Base-by-base conservation (phyloP, 2,329 filamentous ascomycete species). In the Fusarium beomiforme region DNA sequence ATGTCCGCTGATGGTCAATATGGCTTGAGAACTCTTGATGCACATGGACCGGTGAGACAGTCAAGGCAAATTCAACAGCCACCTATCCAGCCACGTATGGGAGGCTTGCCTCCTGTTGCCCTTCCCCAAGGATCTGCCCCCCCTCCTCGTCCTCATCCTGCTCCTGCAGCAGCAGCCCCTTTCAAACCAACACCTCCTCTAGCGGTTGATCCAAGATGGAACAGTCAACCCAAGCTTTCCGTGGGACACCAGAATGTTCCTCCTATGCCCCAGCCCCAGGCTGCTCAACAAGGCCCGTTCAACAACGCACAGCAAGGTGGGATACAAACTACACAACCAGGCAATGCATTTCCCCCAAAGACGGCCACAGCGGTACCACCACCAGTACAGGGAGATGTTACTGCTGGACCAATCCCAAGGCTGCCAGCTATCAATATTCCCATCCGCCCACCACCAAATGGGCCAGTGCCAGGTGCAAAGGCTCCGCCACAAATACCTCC, bases 1-100 rank as follows among this genome's bases (percentile, higher is more conserved):
- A 76, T 76, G 6, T 84, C 83, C 3, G 78, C 75, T 24, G 66
- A 69, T 2, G 77, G 76, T 2, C 79, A 79, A 10, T 74, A 81
- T 59, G 73, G 75, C 42, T 43, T 78, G 56, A 70, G 59, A 31
- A 77, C 81, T 70, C 67, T 77, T 33, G 49, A 71, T 9, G 75
- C 77, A 19, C 57, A 65, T 39, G 64, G 75, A 26, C 70, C 69
- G 19, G 50, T 49, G 56, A 51, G 59, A 26, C 37, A 43, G n/a
- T 23, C 33, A 39, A 50, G 23, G 24, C 64, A 62, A 17, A 7
- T n/a, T 10, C 70, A 66, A 17, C 59, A 63, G 23, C 47, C 51
- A 21, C 12, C 31, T n/a, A 5, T 37, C 36, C 62, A 43, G 31
- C 54, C 29, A 47, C 46, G 21, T 16, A 33, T 36, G 39, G 19